These are phyloP conservation scores for Penicillium glabrum DNA, from an alignment of 2,329 filamentous ascomycete species.

Conservation along the genomic window DNA sequence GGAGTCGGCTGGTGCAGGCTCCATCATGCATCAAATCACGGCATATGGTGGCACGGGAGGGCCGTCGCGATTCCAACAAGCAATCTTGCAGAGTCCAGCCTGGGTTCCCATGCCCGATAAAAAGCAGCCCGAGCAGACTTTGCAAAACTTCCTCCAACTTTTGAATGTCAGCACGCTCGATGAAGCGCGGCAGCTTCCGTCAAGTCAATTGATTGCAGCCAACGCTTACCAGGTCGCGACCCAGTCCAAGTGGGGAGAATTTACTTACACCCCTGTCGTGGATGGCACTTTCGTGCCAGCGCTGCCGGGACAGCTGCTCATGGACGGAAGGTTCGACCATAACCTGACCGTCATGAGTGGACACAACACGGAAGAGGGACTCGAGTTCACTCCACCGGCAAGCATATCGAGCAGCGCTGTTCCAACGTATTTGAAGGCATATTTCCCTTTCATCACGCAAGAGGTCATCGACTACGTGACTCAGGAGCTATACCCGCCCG, in stretches of 20 bases:
- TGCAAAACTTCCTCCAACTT: conserved; percentile 41
- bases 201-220: conserved; percentile 41
- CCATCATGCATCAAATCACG: conserved; percentile 58
- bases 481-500: conserved; percentile 52
- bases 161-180: conserved; percentile 47
- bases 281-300: conserved; percentile 53
- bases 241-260: conserved; percentile 41
- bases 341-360: conserved; percentile 47
- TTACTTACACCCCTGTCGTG: conserved; percentile 47
- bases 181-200: conserved; percentile 45
- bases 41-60: conserved; percentile 50
- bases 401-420: conserved; percentile 25
- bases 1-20: conserved; percentile 54
- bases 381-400: conserved; percentile 41
- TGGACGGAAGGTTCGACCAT: conserved; percentile 46
- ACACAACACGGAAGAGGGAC: conserved; percentile 46
- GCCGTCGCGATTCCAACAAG: conserved; percentile 34
- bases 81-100: conserved; percentile 47
- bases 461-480: conserved; percentile 45
- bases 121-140: conserved; percentile 38
- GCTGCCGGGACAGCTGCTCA: conserved; percentile 48
- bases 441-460: conserved; percentile 24
- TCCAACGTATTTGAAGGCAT: conserved; percentile 14
- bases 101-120: conserved; percentile 35
- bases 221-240: conserved; percentile 45